Evolutionary conservation across 2,329 filamentous ascomycete genomes (phyloP).

Genomic region (Pseudopithomyces chartarum): DNA sequence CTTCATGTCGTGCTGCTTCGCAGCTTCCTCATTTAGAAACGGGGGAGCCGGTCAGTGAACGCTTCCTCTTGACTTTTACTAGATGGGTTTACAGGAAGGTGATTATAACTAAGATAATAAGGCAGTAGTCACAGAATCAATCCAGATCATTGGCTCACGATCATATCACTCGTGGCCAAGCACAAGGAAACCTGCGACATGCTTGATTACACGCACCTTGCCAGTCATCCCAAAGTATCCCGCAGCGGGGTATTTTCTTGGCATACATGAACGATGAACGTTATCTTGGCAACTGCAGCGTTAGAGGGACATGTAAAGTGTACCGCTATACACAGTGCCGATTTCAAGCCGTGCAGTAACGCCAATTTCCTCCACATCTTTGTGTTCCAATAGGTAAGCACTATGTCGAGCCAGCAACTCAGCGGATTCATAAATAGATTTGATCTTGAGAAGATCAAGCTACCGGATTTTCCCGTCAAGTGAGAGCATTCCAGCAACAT

Average conservation of each 20-base stretch:
- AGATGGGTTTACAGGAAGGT: not conserved
- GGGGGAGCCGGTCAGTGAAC: not conserved
- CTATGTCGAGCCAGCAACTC: too few relatives aligned
- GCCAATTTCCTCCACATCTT: too few relatives aligned
- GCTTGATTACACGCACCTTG: not conserved
- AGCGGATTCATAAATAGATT: too few relatives aligned
- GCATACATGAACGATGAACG: constrained; percentile 11
- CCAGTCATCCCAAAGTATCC: not conserved
- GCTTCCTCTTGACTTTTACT: not conserved
- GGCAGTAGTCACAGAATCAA: not conserved
- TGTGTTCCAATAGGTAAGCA: too few relatives aligned
- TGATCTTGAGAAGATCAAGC: not conserved
- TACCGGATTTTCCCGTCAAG: too few relatives aligned
- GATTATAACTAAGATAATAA: not conserved
- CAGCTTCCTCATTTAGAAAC: constrained; percentile 21
- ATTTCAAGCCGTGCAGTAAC: too few relatives aligned
- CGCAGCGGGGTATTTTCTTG: constrained; percentile 19
- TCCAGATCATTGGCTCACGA: not conserved
- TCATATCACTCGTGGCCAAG: not conserved
- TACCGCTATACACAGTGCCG: too few relatives aligned
- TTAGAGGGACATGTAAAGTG: not conserved
- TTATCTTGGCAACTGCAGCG: constrained; percentile 21
- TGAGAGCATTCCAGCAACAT: too few relatives aligned
- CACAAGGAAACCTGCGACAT: not conserved
- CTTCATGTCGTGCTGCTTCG: constrained; percentile 17